Base-by-base conservation (phyloP, 768 basidiomycete species). In the Trametes cingulata region DNA sequence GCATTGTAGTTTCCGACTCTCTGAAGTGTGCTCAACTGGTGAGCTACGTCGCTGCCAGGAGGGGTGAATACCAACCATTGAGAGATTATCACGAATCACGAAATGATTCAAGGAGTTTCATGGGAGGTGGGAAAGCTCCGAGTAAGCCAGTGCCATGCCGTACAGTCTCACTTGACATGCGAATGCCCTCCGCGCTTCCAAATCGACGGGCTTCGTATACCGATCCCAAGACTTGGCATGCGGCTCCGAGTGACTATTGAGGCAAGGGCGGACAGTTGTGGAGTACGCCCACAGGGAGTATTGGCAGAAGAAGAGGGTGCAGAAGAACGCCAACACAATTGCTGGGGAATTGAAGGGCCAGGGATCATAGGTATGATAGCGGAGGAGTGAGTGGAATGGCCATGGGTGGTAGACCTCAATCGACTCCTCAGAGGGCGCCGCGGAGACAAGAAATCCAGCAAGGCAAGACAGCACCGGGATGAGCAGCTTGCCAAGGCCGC, bases 281-380 rank as follows among this genome's bases (percentile, higher is more conserved):
- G 76, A 71, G 12, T 75, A 70, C 48, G 74, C 72, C 29, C 73
- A 72, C 63, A 67, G 76, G 56, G 52, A 52, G 19, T 77, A 71
- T 25, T 77, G 66, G 25, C 74, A 43, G 12, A 79, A 40, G 10
- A 80, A 61, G 6, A 78, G 60, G 29, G 78, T 42, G 27, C 74
- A 61, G 37, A 70, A 63, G 7, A 85, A 69, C 39, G 71, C 29
- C 8, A 82, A 69, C 57, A 82, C 78, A 6, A 74, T 74, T 5
- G 73, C 66, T 20, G 83, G 76, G 0, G 80, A 80, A 66, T 82
- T 76, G 68, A 81, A 76, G 3, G 85, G 84, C 2, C 81, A 71
- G 17, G 74, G 71, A 15, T n/a, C n/a, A n/a, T n/a, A 33, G 29
- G 29, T 5, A 10, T 33, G 10, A 5, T 66, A 40, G 29, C 65